Conservation (phyloP, 2,329 filamentous ascomycete genomes). For the Xylogone sp. region DNA sequence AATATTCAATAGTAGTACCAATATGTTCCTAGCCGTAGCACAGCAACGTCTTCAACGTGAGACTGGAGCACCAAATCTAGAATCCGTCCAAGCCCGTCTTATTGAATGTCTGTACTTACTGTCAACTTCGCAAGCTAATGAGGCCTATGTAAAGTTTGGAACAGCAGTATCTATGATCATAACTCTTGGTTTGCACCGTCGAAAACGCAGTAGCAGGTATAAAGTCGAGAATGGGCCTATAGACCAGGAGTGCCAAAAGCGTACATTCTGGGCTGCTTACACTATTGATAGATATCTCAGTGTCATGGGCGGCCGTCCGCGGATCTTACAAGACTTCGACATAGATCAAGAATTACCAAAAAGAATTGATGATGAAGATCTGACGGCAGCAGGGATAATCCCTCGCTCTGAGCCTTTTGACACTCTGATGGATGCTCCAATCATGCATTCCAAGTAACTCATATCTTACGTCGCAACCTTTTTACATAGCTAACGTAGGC, state of each 20-base stretch:
- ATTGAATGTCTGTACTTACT: constrained; percentile 56
- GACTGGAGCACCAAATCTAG: constrained; percentile 48
- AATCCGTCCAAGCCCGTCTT: constrained; percentile 54
- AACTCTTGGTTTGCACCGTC: constrained; percentile 40
- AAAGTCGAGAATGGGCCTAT: background rate
- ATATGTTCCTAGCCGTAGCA: constrained; percentile 24
- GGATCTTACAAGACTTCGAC: constrained; percentile 59
- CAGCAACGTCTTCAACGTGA: constrained; percentile 41
- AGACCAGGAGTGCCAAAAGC: constrained; percentile 47
- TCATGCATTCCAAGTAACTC: constrained; percentile 34
- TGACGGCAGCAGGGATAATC: constrained; percentile 29
- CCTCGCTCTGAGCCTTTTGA: background rate
- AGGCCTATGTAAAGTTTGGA: constrained; percentile 58
- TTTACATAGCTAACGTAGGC: background rate
- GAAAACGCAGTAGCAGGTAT: constrained; percentile 28
- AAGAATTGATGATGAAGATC: constrained; percentile 51
- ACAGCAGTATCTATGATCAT: constrained; percentile 50
- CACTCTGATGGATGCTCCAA: constrained; percentile 25
- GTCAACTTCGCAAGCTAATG: constrained; percentile 54
- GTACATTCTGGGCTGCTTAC: constrained; percentile 61
- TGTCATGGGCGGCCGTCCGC: constrained; percentile 58
- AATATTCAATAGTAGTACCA: too few relatives aligned
- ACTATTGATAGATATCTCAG: constrained; percentile 60
- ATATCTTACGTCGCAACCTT: background rate
- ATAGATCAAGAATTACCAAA: constrained; percentile 59